Evolutionary conservation across 2,329 filamentous ascomycete species (phyloP), one percentile per base, ranked within the genome.

Genomic region (Talaromyces funiculosus): DNA sequence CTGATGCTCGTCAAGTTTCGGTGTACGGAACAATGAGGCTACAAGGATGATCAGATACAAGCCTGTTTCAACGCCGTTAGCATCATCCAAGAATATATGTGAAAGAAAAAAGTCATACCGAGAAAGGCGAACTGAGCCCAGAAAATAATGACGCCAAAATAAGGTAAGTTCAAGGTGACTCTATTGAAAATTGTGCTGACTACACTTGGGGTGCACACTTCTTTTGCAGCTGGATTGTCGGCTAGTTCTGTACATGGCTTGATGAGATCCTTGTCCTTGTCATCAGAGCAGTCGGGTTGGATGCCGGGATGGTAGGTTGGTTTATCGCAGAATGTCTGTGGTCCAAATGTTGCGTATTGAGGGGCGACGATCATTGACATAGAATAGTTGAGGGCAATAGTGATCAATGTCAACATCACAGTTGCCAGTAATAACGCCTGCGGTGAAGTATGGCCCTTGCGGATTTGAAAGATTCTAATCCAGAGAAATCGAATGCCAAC

Each of bases 41-140:
- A 91, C 62, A 67, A 96, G 90, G 12, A 96, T 87, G 59, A 96
- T 77, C 9, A 96, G 74, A 74, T 96, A 97, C 20, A 97, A 81
- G 35, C 76, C 75, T 78, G 56, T 24, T 59, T 7, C 12, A 26
- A 40, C 18, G 5, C 20, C 58, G 49, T 60, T 35, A 54, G 37
- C 24, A 54, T 37, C 20, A 10, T 18, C 24, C n/a, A 3, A 10
- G 14, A 26, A 18, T 4, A 40, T 3, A 14, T 33, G n/a, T 7
- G 8, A 12, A 18, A 20, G 22, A 1, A 29, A n/a, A 29, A n/a
- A 37, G 10, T 37, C 71, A 67, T 73, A 79, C 79, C 88, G 45
- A 99, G 77, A 77, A 99, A 97, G 12, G 84, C 89, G 71, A 97
- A 97, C 69, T 99, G 94, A 0, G 92, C 90, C 92, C 92, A 99